phyloP scores from a whole-genome alignment of 208 protist species.

The Tritrichomonas musculus region DNA sequence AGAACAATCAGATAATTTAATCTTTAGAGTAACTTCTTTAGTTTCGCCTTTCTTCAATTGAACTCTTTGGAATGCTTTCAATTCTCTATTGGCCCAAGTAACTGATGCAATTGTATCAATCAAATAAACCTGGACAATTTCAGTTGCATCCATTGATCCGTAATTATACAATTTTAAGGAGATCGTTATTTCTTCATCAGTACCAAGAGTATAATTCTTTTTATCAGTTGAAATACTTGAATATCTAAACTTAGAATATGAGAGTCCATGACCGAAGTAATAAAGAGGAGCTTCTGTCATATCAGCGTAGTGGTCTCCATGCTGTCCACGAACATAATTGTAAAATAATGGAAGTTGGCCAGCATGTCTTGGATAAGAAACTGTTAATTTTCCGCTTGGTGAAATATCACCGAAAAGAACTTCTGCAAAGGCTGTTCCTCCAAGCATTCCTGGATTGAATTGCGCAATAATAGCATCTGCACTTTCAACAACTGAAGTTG shows the following conservation, averaged over 20 bases:
- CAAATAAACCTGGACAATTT: constrained; percentile 52
- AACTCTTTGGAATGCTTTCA: neutral
- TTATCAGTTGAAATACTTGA: neutral
- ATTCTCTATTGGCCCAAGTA: neutral
- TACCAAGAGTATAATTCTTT: neutral
- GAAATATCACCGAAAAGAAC: constrained; percentile 42
- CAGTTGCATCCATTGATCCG: constrained; percentile 35
- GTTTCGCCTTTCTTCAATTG: neutral
- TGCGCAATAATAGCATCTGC: constrained; percentile 43
- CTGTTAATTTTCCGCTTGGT: constrained; percentile 46
- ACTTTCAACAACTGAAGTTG: neutral
- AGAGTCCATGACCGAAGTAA: constrained; percentile 48
- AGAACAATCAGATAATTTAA: neutral
- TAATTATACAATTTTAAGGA: constrained; percentile 44
- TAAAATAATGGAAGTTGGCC: constrained; percentile 15
- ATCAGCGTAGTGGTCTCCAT: constrained; percentile 8
- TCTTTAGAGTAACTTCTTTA: neutral
- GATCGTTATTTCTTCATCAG: neutral
- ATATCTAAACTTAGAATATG: constrained; percentile 49
- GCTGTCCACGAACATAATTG: neutral
- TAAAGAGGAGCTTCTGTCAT: constrained; percentile 37
- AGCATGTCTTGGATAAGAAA: constrained; percentile 41
- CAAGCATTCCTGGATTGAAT: constrained; percentile 48
- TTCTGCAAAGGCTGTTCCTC: constrained; percentile 47
- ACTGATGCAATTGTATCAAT: neutral